Conservation (phyloP, 1,284 basidiomycete species). For the Porogramme epimiltina region DNA sequence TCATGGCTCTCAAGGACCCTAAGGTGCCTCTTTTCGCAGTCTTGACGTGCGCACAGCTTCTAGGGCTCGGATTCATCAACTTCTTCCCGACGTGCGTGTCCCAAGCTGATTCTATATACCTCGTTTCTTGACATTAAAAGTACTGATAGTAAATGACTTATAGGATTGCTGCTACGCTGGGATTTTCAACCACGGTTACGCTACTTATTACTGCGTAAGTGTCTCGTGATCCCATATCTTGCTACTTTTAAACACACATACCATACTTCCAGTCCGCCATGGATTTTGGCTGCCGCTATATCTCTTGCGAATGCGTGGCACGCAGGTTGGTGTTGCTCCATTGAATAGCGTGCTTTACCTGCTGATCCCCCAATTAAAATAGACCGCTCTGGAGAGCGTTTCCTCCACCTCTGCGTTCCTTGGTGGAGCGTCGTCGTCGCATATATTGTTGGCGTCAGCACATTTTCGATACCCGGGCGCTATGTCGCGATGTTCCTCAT, state of each 20-base stretch:
- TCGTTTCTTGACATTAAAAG: too few species aligned
- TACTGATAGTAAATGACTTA: neutral
- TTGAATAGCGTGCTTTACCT: neutral
- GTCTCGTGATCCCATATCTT: slow-evolving; percentile 4
- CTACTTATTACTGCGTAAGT: slow-evolving; percentile 66
- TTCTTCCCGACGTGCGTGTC: slow-evolving; percentile 76
- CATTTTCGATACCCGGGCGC: slow-evolving; percentile 53
- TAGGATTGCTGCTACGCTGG: slow-evolving; percentile 66
- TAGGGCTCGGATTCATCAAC: slow-evolving; percentile 72
- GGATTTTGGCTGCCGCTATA: slow-evolving; percentile 57
- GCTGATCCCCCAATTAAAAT: neutral
- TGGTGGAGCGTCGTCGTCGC: slow-evolving; percentile 66
- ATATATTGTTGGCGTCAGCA: slow-evolving; percentile 62
- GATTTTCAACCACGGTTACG: slow-evolving; percentile 60
- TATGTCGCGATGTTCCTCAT: slow-evolving; percentile 71
- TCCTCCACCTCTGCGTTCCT: slow-evolving; percentile 63
- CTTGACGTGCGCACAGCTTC: slow-evolving; percentile 49
- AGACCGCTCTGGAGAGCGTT: slow-evolving; percentile 67
- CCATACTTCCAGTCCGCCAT: slow-evolving; percentile 57
- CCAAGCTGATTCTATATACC: too few species aligned
- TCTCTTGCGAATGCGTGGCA: slow-evolving; percentile 67
- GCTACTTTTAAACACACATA: neutral
- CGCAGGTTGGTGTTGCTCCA: slow-evolving; percentile 45
- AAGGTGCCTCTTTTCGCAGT: slow-evolving; percentile 63
- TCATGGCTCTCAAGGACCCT: slow-evolving; percentile 61